Base-by-base conservation (phyloP, 371 early-diverging fungal species). In the Actinomucor elegans region DNA sequence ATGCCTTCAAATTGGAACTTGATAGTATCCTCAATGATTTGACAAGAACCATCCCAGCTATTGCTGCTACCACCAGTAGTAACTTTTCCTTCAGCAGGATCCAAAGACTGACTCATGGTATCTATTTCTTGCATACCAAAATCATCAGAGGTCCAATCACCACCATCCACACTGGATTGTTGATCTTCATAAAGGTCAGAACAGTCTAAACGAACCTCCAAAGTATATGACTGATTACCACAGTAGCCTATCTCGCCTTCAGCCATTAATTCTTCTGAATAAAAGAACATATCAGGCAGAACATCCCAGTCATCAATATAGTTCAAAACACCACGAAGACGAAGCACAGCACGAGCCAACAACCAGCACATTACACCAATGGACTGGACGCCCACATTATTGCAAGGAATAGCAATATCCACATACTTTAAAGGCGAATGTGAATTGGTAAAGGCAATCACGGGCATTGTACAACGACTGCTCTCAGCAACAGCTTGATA, bases 221-320 rank as follows among this genome's bases (percentile, higher is more conserved):
- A n/a, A n/a, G n/a, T n/a, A n/a, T n/a, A n/a, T n/a, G n/a, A n/a
- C n/a, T n/a, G n/a, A n/a, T n/a, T n/a, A n/a, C n/a, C n/a, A n/a
- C n/a, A n/a, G n/a, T n/a, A 36, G 18, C 11, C 12, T 18, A 41
- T 24, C 14, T n/a, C n/a, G 24, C 10, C 14, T 14, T 26, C 41
- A 41, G 14, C 14, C 6, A 7, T 23, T 23, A 18, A 26, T 1
- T 14, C n/a, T 26, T 97, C 75, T n/a, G 66, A 55, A 88, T 83
- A 96, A 91, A 98, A 98, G 98, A 96, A 98, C 96, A 98, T 93
- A 81, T 98, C 99, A 51, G 92, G 93, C 93, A 96, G 96, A 62
- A 97, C 85, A 60, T 87, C 80, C 99, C 99, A 98, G 59, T 87
- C 81, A 52, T 81, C 66, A 53, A 80, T 67, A 72, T 96, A 91